Evolutionary conservation across 2,329 filamentous ascomycete species (phyloP).

Genomic region (Talaromyces sp.): DNA sequence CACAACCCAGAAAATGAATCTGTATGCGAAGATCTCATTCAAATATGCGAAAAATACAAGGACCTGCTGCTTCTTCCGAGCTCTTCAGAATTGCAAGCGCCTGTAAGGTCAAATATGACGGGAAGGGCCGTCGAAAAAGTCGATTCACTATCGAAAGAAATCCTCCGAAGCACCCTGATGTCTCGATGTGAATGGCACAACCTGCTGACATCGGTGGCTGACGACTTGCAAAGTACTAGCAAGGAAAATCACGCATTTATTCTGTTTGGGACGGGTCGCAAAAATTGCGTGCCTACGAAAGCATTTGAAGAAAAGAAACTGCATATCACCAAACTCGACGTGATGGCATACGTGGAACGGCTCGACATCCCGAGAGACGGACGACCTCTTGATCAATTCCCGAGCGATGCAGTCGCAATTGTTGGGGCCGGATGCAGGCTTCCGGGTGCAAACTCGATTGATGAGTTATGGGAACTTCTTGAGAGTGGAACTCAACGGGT

Average conservation of each 20-base stretch:
- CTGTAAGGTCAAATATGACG: conserved; percentile 6
- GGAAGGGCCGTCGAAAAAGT: not conserved
- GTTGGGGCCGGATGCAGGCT: conserved; percentile 42
- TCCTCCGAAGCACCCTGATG: conserved; percentile 3
- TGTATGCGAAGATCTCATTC: conserved; percentile 2
- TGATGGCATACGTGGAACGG: not conserved
- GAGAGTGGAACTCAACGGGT: conserved; percentile 13
- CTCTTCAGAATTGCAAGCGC: not conserved
- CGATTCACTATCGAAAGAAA: conserved; percentile 1
- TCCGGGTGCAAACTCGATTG: conserved; percentile 34
- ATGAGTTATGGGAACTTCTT: conserved; percentile 38
- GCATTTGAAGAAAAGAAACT: conserved; percentile 4
- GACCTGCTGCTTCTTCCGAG: not conserved
- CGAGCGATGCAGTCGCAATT: conserved; percentile 34
- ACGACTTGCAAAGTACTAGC: not conserved
- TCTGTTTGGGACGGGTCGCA: conserved; percentile 4
- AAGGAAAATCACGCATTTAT: conserved; percentile 1
- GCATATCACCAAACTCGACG: not conserved
- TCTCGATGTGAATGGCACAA: conserved; percentile 6
- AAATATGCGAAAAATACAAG: not conserved
- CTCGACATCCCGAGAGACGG: conserved; percentile 3
- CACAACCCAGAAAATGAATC: conserved; percentile 7
- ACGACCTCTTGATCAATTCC: conserved; percentile 2
- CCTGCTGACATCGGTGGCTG: not conserved
- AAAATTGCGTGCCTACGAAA: conserved; percentile 2